These are phyloP conservation scores for Ambrosia artemisiifolia DNA, from an alignment of 129 eudicot genomes.

Conservation along the genomic window DNA sequence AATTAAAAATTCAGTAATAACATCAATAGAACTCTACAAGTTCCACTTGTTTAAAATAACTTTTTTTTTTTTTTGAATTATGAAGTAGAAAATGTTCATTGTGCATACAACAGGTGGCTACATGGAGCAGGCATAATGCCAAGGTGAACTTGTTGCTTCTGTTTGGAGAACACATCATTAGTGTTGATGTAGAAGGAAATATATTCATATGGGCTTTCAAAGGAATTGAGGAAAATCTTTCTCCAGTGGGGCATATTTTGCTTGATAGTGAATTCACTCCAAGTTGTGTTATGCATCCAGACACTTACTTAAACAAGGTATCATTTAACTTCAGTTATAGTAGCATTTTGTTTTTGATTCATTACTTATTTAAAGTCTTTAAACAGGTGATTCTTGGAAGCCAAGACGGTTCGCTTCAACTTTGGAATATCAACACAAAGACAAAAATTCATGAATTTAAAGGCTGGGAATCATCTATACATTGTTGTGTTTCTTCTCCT, in stretches of 20 bases:
- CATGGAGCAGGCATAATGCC: constrained; percentile 74
- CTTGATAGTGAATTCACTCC: constrained; percentile 64
- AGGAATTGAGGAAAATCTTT: constrained; percentile 55
- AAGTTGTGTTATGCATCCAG: constrained; percentile 94
- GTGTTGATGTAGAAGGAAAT: constrained; percentile 78
- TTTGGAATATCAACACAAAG: constrained; percentile 93
- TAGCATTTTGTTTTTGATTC: neutral
- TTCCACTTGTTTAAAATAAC: neutral
- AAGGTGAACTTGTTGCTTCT: constrained; percentile 73
- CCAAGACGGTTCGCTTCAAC: constrained; percentile 83
- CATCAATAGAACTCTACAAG: neutral
- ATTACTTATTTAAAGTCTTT: neutral
- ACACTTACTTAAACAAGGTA: constrained; percentile 96
- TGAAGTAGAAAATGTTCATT: neutral
- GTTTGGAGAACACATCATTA: constrained; percentile 85
- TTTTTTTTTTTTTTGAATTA: neutral
- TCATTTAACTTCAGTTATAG: neutral
- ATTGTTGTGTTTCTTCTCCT: constrained; percentile 87
- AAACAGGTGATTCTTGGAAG: constrained; percentile 84
- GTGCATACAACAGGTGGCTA: constrained; percentile 57
- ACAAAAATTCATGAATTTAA: constrained; percentile 76
- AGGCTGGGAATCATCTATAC: constrained; percentile 77
- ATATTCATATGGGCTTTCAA: constrained; percentile 87
- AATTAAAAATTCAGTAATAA: neutral
- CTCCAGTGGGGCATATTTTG: constrained; percentile 74